Evolutionary conservation across 2,329 filamentous ascomycete species (phyloP).

Genomic region (Pseudogymnoascus sp.): DNA sequence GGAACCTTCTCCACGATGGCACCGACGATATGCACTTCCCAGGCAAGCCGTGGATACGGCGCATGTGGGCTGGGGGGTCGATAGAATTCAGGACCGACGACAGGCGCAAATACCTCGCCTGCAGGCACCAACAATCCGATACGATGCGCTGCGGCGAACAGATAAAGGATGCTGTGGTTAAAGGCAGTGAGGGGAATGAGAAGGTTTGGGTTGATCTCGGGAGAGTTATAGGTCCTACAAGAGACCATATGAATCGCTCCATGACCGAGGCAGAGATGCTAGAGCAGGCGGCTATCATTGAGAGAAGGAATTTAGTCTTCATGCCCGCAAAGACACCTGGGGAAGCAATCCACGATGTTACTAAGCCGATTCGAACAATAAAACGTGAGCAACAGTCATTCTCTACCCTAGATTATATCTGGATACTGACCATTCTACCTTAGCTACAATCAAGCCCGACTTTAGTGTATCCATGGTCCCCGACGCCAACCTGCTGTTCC

Average conservation of each 20-base stretch:
- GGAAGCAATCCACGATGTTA: conserved; percentile 15
- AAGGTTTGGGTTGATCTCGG: conserved; percentile 26
- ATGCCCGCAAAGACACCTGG: conserved; percentile 38
- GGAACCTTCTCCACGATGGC: conserved; percentile 67
- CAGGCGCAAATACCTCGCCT: not conserved
- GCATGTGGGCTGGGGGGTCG: conserved; percentile 84
- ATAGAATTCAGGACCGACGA: conserved; percentile 44
- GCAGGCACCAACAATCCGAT: not conserved
- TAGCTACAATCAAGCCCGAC: conserved; percentile 32
- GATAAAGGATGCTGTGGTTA: conserved; percentile 36
- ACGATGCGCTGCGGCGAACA: conserved; percentile 29
- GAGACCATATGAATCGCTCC: not conserved
- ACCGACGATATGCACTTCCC: conserved; percentile 76
- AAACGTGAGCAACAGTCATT: conserved; percentile 19
- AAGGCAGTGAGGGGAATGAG: conserved; percentile 21
- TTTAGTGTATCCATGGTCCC: conserved; percentile 57
- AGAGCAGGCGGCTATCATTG: conserved; percentile 38
- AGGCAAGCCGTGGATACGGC: conserved; percentile 60
- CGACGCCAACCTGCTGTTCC: conserved; percentile 67
- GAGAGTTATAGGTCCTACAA: not conserved
- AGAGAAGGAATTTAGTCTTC: conserved; percentile 57
- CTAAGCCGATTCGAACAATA: conserved; percentile 17
- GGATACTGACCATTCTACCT: not conserved
- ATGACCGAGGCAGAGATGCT: conserved; percentile 13
- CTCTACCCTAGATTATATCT: not conserved